These are phyloP conservation scores for Hypomontagnella submonticulosa DNA, from an alignment of 495 filamentous ascomycete species.

Conservation along the genomic window DNA sequence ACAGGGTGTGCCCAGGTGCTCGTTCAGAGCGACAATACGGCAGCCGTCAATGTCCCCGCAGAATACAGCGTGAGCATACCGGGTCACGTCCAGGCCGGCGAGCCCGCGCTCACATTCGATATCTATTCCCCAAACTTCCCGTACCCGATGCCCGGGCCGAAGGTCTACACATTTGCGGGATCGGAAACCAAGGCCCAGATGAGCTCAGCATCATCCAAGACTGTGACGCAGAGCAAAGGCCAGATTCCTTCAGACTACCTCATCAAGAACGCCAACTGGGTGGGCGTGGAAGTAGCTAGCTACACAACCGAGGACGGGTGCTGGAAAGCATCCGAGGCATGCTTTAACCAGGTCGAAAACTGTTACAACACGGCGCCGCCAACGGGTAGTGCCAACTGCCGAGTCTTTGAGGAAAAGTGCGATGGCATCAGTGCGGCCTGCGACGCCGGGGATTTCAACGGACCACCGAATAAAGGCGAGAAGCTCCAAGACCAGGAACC, in stretches of 20 bases:
- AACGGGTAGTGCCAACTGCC: constrained; percentile 67
- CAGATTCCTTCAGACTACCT: constrained; percentile 64
- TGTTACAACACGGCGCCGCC: constrained; percentile 69
- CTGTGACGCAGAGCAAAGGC: constrained; percentile 51
- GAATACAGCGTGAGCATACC: constrained; percentile 68
- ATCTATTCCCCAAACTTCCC: constrained; percentile 62
- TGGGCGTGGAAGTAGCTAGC: constrained; percentile 64
- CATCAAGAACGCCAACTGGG: constrained; percentile 78
- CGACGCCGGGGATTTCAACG: constrained; percentile 58
- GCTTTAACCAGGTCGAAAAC: constrained; percentile 65
- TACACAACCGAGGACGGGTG: constrained; percentile 68
- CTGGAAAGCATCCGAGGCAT: constrained; percentile 63
- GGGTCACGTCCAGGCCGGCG: constrained; percentile 64
- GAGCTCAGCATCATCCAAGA: constrained; percentile 16
- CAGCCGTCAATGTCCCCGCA: constrained; percentile 49
- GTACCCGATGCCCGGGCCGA: constrained; percentile 71
- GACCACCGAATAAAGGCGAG: constrained; percentile 68
- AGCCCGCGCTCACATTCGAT: constrained; percentile 69
- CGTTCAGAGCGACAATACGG: constrained; percentile 60
- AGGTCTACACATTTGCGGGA: constrained; percentile 52
- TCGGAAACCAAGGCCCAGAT: constrained; percentile 17
- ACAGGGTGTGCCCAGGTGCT: constrained; percentile 77
- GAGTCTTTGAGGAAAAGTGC: constrained; percentile 70
- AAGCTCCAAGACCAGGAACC: constrained; percentile 46
- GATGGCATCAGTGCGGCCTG: constrained; percentile 61